Evolutionary conservation across 345 rosid genomes (phyloP).

Genomic region (Theobroma cacao): DNA sequence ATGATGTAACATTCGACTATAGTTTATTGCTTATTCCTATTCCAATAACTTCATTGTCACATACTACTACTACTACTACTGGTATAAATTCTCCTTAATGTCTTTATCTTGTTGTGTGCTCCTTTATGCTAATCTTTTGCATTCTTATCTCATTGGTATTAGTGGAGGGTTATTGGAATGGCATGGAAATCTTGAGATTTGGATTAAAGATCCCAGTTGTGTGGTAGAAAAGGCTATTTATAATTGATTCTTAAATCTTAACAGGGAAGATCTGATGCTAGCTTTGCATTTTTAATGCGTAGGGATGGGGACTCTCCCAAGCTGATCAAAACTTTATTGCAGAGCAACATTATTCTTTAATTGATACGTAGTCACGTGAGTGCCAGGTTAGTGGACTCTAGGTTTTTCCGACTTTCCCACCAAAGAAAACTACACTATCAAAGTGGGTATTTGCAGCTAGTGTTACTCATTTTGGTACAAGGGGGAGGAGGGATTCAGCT

Average conservation of each 20-base stretch:
- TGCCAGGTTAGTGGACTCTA: no score
- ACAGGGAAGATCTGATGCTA: neutral
- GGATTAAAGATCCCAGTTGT: constrained; percentile 6
- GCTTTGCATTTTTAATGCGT: neutral
- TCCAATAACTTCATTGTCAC: constrained; percentile 8
- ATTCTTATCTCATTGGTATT: neutral
- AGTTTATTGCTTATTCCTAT: constrained; percentile 9
- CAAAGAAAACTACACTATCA: neutral
- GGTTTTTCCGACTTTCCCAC: no score
- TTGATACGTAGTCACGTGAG: neutral
- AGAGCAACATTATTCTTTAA: neutral
- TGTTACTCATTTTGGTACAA: no score
- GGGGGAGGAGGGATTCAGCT: neutral
- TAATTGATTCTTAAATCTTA: constrained; percentile 8
- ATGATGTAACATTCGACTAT: constrained; percentile 36
- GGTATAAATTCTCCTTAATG: neutral
- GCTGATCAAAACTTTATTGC: neutral
- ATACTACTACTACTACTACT: no score
- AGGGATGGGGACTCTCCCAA: neutral
- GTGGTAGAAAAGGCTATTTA: neutral
- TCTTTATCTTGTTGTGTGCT: neutral
- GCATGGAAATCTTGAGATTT: constrained; percentile 16
- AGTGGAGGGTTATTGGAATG: neutral
- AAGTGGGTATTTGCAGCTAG: neutral
- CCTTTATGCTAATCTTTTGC: neutral